phyloP scores from a whole-genome alignment of 2,329 filamentous ascomycete genomes.

The Amauroascus verrucosus region DNA sequence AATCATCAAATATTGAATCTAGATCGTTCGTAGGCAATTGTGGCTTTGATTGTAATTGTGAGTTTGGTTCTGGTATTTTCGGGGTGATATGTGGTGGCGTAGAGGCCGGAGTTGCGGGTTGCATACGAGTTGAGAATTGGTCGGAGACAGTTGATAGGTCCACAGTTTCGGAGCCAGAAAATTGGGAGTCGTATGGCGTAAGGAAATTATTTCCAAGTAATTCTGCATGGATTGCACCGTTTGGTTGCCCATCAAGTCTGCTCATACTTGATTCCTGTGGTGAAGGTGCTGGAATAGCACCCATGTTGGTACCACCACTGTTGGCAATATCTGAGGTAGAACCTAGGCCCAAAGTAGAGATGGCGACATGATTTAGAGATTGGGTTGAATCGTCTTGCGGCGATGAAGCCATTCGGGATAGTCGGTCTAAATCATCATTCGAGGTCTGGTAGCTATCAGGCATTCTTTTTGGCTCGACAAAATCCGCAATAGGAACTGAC shows the following conservation, averaged over 20 bases:
- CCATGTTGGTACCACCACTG: background rate
- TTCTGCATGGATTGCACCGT: background rate
- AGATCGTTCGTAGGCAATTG: conserved; percentile 24
- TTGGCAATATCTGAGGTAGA: background rate
- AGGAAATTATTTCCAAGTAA: background rate
- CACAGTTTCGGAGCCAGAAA: background rate
- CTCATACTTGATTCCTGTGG: background rate
- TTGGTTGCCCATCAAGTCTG: background rate
- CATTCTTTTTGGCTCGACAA: background rate
- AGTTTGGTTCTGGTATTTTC: background rate
- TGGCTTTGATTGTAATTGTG: background rate
- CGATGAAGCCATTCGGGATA: background rate
- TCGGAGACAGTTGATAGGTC: conserved; percentile 3
- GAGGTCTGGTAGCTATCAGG: background rate
- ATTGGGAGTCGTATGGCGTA: background rate
- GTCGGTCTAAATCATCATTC: background rate
- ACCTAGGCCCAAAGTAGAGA: background rate
- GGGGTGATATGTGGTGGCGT: background rate
- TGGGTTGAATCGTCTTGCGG: background rate
- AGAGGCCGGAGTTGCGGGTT: conserved; percentile 5
- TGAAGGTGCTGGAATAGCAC: background rate
- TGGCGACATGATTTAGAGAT: background rate
- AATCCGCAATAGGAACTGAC: background rate
- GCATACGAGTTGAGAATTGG: conserved; percentile 2
- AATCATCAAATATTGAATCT: conserved; percentile 38